Conservation (phyloP, 2,329 filamentous ascomycete species). For the Canariomyces notabilis region DNA sequence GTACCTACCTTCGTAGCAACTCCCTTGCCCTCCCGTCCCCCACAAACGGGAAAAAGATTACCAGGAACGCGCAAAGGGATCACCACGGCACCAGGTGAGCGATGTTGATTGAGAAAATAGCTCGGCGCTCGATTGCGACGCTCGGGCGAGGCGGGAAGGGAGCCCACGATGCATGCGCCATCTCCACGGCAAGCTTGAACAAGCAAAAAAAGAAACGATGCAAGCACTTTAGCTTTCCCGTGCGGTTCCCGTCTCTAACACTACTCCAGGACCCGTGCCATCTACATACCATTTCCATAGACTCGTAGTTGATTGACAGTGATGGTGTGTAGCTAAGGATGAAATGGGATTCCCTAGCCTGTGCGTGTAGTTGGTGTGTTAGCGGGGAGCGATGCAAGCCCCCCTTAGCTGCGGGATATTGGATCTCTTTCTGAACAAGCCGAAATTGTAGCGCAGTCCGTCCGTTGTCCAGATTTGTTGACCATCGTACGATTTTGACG, state of each 20-base stretch:
- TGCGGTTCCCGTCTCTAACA: background rate
- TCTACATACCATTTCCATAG: too few species aligned
- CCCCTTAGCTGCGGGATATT: too few species aligned
- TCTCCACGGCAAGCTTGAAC: background rate
- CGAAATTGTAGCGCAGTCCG: too few species aligned
- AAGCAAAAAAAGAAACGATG: constrained; percentile 15
- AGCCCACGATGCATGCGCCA: background rate
- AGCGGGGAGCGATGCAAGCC: too few species aligned
- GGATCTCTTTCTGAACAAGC: too few species aligned
- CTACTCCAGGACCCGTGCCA: too few species aligned
- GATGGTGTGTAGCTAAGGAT: too few species aligned
- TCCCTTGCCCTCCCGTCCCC: background rate
- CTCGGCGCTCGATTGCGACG: constrained; percentile 10
- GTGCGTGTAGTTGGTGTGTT: too few species aligned
- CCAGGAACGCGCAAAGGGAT: constrained; percentile 7
- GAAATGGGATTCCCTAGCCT: too few species aligned
- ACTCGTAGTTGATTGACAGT: too few species aligned
- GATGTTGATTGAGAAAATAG: too few species aligned
- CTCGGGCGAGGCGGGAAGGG: constrained; percentile 13
- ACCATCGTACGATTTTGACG: constrained; percentile 10
- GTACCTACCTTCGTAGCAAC: too few species aligned
- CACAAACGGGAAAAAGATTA: background rate
- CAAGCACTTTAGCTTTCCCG: constrained; percentile 19
- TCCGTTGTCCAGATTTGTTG: background rate
- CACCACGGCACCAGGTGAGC: constrained; percentile 15